Base-by-base conservation (phyloP, 371 early-diverging fungal species). In the Encephalitozoon cuniculi region DNA sequence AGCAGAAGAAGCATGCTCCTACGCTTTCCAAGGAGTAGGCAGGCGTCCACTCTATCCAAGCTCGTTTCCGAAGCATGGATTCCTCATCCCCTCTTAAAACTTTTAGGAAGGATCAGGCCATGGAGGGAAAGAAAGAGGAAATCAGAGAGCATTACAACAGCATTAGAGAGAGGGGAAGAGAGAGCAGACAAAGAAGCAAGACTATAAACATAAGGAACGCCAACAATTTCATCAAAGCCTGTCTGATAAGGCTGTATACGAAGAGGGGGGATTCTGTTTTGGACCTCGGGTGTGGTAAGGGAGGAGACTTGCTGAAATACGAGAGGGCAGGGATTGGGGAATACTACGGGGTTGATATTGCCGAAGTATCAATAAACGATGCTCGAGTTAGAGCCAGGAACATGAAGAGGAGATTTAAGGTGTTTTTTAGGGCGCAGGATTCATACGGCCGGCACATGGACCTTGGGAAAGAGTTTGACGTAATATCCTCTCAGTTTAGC, bases 241-340 rank as follows among this genome's bases (percentile, higher is more conserved):
- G 59, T 41, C 46, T 86, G n/a, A 76, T 85, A 52, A 46, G 79
- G 15, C 43, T 59, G 39, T 82, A 79, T 59, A 28, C 68, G 8
- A 28, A 51, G 63, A 26, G 12, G 21, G 64, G 64, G 18, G 76
- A 66, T 28, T n/a, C 39, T 9, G 79, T 85, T 46, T 87, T 99
- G 64, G 97, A 97, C 84, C 85, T 97, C 76, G 94, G 94, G 3
- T 94, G 95, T 81, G 98, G 98, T 4, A 96, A 96, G 86, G 98
- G 99, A 25, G 97, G 97, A n/a, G 97, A 99, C 85, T 83, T 99
- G 66, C 82, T 87, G 40, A 99, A 97, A 80, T 94, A 87, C 12
- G 80, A 87, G n/a, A 89, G 89, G 79, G 87, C 88, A 55, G 44
- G 51, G 64, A 12, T 82, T 32, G 46, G 26, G 46, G 28, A 75